These are phyloP conservation scores for Mortierella sp. DNA, from an alignment of 371 early-diverging fungal species.

Conservation along the genomic window DNA sequence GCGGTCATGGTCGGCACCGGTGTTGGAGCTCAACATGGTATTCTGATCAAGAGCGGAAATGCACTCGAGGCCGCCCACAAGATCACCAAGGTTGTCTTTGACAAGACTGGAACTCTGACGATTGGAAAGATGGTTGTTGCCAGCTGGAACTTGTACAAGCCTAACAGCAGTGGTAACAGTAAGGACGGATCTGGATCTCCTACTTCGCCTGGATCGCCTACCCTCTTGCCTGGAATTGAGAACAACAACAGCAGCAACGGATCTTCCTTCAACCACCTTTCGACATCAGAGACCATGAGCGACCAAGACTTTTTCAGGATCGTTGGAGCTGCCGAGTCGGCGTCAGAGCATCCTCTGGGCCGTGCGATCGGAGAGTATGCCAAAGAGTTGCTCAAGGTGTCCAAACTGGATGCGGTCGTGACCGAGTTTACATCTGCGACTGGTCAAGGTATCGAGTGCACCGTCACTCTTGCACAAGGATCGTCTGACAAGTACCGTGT, in stretches of 20 bases:
- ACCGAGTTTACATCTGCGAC: slow-evolving; percentile 78
- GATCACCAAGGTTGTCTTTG: slow-evolving; percentile 93
- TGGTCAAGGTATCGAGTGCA: slow-evolving; percentile 85
- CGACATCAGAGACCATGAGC: slow-evolving; percentile 32
- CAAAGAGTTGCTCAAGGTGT: slow-evolving; percentile 61
- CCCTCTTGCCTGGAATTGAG: background rate
- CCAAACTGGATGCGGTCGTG: slow-evolving; percentile 62
- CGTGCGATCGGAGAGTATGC: slow-evolving; percentile 79
- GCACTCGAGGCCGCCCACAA: slow-evolving; percentile 88
- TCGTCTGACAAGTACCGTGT: slow-evolving; percentile 59
- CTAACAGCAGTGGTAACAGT: background rate
- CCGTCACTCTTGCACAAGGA: slow-evolving; percentile 50
- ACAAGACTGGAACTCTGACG: slow-evolving; percentile 98
- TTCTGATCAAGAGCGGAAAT: slow-evolving; percentile 89
- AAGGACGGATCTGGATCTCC: background rate
- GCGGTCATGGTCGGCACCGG: slow-evolving; percentile 99
- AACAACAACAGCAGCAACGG: background rate
- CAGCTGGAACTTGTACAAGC: slow-evolving; percentile 51
- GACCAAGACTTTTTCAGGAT: slow-evolving; percentile 66
- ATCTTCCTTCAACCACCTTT: background rate
- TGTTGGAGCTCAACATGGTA: slow-evolving; percentile 92
- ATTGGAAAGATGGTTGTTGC: slow-evolving; percentile 86
- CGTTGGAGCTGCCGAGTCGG: slow-evolving; percentile 85
- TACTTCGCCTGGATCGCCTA: slow-evolving; percentile 19
- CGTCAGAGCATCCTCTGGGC: slow-evolving; percentile 93